Percentiles rank a stretch among this genome's conserved stretches.
phyloP scores from a whole-genome alignment of 2,329 filamentous ascomycete genomes.

The Dactylellina haptotyla region DNA sequence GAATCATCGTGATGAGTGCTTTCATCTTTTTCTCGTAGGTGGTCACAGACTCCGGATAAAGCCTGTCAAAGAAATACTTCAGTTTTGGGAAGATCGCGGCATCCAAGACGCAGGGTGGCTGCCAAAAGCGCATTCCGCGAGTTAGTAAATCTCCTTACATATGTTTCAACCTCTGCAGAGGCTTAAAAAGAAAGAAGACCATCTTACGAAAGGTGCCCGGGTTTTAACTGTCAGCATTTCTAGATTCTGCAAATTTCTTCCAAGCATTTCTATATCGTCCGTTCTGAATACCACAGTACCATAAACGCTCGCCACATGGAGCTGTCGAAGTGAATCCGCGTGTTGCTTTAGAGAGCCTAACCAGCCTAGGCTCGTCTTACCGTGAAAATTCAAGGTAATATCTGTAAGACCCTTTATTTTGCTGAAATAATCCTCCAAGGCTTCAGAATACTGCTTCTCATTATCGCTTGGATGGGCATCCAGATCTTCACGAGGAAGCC shows the following conservation, averaged over 20 bases:
- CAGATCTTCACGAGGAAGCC: too few relatives aligned
- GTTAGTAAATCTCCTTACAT: neutral
- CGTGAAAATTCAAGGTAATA: constrained; percentile 6
- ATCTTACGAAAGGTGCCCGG: neutral
- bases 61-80: constrained; percentile 7
- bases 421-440: constrained; percentile 7
- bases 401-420: neutral
- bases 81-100: constrained; percentile 7
- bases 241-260: constrained; percentile 1
- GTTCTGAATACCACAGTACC: neutral
- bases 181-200: neutral
- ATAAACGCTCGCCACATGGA: neutral
- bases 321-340: constrained; percentile 4
- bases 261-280: constrained; percentile 10
- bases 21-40: too few relatives aligned
- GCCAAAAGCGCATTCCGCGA: too few relatives aligned
- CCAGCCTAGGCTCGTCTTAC: neutral
- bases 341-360: constrained; percentile 11
- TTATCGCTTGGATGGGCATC: neutral
- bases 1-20: neutral
- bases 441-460: neutral
- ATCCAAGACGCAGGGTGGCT: constrained; percentile 14
- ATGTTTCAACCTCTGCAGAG: neutral
- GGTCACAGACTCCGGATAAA: neutral
- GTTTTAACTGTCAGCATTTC: constrained; percentile 16